These are phyloP conservation scores for Kwoniella sp. DNA, from an alignment of 768 basidiomycete species.

Conservation along the genomic window DNA sequence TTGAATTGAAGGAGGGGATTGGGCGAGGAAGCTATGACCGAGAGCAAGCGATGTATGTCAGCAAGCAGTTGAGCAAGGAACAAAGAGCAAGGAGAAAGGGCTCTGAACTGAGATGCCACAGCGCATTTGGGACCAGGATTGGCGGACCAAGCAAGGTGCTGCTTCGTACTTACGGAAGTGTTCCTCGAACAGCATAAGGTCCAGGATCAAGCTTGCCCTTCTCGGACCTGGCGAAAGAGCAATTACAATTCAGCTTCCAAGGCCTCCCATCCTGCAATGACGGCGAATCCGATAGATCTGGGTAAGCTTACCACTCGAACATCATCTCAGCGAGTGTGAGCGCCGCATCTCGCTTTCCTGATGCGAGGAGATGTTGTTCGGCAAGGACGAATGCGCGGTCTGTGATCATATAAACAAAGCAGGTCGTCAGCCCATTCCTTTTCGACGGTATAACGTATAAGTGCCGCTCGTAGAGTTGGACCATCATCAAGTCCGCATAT, in stretches of 20 bases:
- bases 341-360: conserved; percentile 87
- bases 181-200: conserved; percentile 79
- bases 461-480: no score
- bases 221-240: conserved; percentile 34
- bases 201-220: conserved; percentile 63
- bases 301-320: conserved; percentile 67
- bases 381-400: conserved; percentile 75
- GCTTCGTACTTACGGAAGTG: conserved; percentile 70
- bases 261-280: background rate
- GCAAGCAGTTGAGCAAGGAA: no score
- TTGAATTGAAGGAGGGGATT: conserved; percentile 85
- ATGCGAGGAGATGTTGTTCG: conserved; percentile 78
- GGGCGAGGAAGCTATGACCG: conserved; percentile 59
- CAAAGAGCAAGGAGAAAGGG: no score
- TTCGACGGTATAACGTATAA: no score
- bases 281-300: background rate
- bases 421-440: background rate
- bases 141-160: no score
- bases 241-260: background rate
- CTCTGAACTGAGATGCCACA: no score
- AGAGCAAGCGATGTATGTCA: no score
- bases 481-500: no score
- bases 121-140: no score
- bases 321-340: conserved; percentile 82
- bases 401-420: conserved; percentile 51